Percentiles rank a stretch among this genome's conserved stretches.
Conservation (phyloP, 1,139 yeast species). For the Suhomyces anneliseae region DNA sequence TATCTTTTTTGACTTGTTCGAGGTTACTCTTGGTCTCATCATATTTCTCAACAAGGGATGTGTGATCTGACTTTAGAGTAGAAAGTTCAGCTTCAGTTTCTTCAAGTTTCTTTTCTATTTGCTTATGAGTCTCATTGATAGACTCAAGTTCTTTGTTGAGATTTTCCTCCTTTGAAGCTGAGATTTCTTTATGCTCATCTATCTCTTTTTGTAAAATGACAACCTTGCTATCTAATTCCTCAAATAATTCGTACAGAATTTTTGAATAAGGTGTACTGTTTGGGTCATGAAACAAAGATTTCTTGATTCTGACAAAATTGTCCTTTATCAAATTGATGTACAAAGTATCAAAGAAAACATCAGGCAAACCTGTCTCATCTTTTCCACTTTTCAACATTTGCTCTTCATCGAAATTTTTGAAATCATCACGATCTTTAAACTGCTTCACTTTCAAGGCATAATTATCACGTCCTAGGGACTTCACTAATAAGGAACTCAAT, state of each 20-base stretch:
- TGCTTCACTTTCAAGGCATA: slow-evolving; percentile 73
- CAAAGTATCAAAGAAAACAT: slow-evolving; percentile 66
- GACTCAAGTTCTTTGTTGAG: slow-evolving; percentile 26
- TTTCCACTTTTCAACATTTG: slow-evolving; percentile 26
- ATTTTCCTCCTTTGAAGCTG: slow-evolving; percentile 21
- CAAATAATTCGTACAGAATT: slow-evolving; percentile 70
- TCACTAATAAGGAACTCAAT: slow-evolving; percentile 61
- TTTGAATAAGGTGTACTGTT: slow-evolving; percentile 64
- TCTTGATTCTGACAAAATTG: slow-evolving; percentile 64
- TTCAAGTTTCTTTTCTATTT: slow-evolving; percentile 35
- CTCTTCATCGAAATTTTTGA: slow-evolving; percentile 57
- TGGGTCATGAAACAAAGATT: slow-evolving; percentile 77
- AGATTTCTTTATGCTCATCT: slow-evolving; percentile 26
- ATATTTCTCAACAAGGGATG: slow-evolving; percentile 3
- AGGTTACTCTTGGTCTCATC: slow-evolving; percentile 12
- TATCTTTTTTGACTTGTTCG: slow-evolving; percentile 10
- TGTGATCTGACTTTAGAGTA: slow-evolving; percentile 21
- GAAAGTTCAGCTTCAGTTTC: slow-evolving; percentile 36
- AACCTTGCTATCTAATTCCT: slow-evolving; percentile 53
- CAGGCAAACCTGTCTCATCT: slow-evolving; percentile 86
- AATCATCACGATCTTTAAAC: slow-evolving; percentile 58
- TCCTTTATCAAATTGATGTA: slow-evolving; percentile 71
- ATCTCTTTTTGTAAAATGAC: slow-evolving; percentile 26
- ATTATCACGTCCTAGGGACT: slow-evolving; percentile 78
- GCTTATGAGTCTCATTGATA: slow-evolving; percentile 24